Conservation (phyloP, 345 rosid genomes). For the Ceriops zippeliana region DNA sequence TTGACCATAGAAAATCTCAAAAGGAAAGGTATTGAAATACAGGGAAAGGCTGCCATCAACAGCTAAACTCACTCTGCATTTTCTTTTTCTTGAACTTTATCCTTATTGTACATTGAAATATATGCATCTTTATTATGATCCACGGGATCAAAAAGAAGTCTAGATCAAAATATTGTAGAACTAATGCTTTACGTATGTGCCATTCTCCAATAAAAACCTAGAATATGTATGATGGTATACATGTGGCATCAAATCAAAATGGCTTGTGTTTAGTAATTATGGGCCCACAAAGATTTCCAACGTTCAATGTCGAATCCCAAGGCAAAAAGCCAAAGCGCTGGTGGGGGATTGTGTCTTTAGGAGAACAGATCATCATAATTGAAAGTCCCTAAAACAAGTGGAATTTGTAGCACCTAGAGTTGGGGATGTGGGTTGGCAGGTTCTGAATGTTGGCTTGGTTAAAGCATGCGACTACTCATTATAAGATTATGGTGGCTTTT, state of each 20-base stretch:
- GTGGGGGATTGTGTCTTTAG: slow-evolving; percentile 16
- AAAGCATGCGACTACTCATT: too few relatives aligned
- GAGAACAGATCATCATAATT: neutral
- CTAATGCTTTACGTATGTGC: neutral
- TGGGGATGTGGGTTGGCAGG: too few relatives aligned
- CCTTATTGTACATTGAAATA: neutral
- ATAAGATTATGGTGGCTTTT: too few relatives aligned
- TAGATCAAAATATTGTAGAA: neutral
- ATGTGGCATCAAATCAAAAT: slow-evolving; percentile 30
- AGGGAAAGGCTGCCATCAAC: slow-evolving; percentile 25
- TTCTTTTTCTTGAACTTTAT: neutral
- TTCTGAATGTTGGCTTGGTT: too few relatives aligned
- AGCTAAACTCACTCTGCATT: slow-evolving; percentile 7
- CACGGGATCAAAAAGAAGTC: neutral
- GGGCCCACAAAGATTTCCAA: slow-evolving; percentile 23
- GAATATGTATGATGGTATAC: neutral
- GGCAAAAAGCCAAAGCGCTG: slow-evolving; percentile 19
- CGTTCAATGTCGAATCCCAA: slow-evolving; percentile 33
- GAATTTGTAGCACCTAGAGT: neutral
- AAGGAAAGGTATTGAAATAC: slow-evolving; percentile 7
- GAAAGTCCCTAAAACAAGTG: slow-evolving; percentile 15
- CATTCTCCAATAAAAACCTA: neutral
- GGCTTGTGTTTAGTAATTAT: slow-evolving; percentile 12
- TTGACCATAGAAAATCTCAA: neutral
- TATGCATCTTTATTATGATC: neutral